phyloP scores from a whole-genome alignment of 805 yeast species.

The Hanseniaspora nectarophila region DNA sequence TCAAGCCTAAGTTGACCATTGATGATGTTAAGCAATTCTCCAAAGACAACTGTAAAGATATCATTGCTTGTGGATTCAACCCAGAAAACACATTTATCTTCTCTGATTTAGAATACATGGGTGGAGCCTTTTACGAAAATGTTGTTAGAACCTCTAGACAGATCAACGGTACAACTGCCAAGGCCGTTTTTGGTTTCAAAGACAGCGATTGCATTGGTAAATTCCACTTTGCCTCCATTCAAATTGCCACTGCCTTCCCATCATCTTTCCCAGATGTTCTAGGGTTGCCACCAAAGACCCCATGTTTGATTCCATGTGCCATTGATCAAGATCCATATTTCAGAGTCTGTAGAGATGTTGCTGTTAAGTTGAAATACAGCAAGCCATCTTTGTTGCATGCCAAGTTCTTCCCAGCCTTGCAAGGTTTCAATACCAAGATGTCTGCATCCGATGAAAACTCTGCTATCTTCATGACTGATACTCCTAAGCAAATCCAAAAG shows the following conservation, averaged over 20 bases:
- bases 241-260: slow-evolving; percentile 92
- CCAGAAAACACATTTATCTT: slow-evolving; percentile 91
- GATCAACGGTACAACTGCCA: slow-evolving; percentile 93
- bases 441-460: slow-evolving; percentile 84
- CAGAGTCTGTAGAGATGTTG: slow-evolving; percentile 94
- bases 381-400: slow-evolving; percentile 91
- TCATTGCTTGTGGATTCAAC: slow-evolving; percentile 86
- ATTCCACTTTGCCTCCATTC: slow-evolving; percentile 88
- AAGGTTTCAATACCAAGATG: slow-evolving; percentile 94
- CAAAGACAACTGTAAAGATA: slow-evolving; percentile 76
- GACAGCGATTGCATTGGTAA: slow-evolving; percentile 93
- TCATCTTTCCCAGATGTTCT: slow-evolving; percentile 89
- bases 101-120: slow-evolving; percentile 86
- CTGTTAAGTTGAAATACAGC: slow-evolving; percentile 76
- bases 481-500: slow-evolving; percentile 81
- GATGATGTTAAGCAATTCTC: slow-evolving; percentile 77
- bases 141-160: slow-evolving; percentile 86
- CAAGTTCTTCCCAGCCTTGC: slow-evolving; percentile 94
- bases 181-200: slow-evolving; percentile 89
- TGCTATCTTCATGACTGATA: slow-evolving; percentile 91
- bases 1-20: slow-evolving; percentile 80
- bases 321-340: slow-evolving; percentile 98
- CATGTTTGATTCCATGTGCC: slow-evolving; percentile 96
- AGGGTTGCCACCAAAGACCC: slow-evolving; percentile 78
- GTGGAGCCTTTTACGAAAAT: slow-evolving; percentile 85